Conservation (phyloP, 768 basidiomycete species). For the Lentinula raphanica region DNA sequence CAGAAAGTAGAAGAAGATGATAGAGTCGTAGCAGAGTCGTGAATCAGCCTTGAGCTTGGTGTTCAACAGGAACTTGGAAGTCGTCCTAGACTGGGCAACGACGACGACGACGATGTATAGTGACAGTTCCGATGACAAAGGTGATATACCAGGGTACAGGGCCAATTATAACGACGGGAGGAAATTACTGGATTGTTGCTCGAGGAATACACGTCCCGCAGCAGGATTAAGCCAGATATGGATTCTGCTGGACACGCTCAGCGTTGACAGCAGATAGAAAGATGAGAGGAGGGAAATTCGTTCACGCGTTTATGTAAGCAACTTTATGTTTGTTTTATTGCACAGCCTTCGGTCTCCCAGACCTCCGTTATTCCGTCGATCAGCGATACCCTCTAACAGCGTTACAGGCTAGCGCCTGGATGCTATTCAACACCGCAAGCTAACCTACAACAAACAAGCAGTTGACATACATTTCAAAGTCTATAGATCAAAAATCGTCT, state of each 20-base stretch:
- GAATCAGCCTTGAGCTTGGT: not conserved
- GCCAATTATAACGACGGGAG: not conserved
- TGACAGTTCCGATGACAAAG: not conserved
- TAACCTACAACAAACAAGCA: no score
- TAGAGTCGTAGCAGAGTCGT: not conserved
- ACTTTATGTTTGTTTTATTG: not conserved
- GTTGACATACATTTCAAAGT: no score
- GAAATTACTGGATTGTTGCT: not conserved
- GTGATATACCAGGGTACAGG: not conserved
- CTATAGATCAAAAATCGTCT: no score
- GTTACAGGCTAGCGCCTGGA: no score
- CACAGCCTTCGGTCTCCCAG: not conserved
- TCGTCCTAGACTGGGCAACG: no score
- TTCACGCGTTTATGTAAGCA: not conserved
- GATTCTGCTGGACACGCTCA: constrained; percentile 1
- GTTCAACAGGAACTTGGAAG: not conserved
- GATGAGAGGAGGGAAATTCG: not conserved
- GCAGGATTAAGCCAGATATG: not conserved
- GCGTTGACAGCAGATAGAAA: not conserved
- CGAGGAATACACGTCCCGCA: not conserved
- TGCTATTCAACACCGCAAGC: no score
- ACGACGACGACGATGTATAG: not conserved
- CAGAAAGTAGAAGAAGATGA: not conserved
- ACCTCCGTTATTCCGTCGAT: not conserved
- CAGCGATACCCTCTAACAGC: no score